Percentiles rank a stretch among this genome's conserved stretches.
These are phyloP conservation scores for Stentor coeruleus DNA, from an alignment of 73 alveolate species.

Conservation along the genomic window DNA sequence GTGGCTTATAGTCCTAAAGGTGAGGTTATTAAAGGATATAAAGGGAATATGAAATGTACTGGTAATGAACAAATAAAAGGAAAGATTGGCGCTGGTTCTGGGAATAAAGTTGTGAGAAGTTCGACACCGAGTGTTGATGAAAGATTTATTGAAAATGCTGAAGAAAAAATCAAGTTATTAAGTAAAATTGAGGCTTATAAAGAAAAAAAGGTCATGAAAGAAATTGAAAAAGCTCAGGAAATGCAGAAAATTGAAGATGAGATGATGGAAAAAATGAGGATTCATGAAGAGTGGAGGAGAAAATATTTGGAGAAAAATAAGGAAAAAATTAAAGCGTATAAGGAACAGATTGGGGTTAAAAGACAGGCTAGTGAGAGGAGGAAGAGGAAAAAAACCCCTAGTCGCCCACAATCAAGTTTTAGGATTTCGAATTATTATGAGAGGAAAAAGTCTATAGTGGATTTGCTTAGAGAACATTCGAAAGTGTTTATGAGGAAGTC, in stretches of 20 bases:
- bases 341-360: background rate
- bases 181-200: slow-evolving; percentile 29
- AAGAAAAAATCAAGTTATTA: slow-evolving; percentile 19
- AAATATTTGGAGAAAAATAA: slow-evolving; percentile 26
- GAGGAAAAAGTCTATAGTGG: background rate
- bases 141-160: background rate
- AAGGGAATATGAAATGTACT: background rate
- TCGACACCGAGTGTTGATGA: slow-evolving; percentile 18
- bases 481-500: background rate
- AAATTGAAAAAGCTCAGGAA: slow-evolving; percentile 23
- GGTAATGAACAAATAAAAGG: background rate
- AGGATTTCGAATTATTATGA: background rate
- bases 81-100: too few species aligned
- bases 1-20: slow-evolving; percentile 15
- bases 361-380: background rate
- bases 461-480: background rate
- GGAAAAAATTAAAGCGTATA: slow-evolving; percentile 17
- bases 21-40: background rate
- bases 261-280: background rate
- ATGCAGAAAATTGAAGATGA: background rate
- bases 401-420: too few species aligned
- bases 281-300: background rate
- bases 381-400: background rate
- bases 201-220: slow-evolving; percentile 25
- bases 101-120: background rate